phyloP scores from a whole-genome alignment of 1,284 basidiomycete species.

The Naganishia cerealis region DNA sequence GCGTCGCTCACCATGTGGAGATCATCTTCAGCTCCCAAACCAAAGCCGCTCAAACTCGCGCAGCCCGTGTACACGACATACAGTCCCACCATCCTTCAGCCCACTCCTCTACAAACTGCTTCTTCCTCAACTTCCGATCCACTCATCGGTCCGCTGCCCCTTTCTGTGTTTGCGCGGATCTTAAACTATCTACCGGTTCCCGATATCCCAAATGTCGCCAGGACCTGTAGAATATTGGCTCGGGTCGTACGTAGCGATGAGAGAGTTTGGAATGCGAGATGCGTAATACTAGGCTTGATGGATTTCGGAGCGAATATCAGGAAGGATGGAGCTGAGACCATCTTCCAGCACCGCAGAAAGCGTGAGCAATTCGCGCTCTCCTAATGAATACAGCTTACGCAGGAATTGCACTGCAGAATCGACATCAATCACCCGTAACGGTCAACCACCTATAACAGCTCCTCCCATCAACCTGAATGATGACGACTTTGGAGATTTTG shows the following conservation, averaged over 20 bases:
- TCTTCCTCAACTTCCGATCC: background rate
- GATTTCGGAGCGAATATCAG: background rate
- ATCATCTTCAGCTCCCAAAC: conserved; percentile 1
- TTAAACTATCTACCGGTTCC: conserved; percentile 20
- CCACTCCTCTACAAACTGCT: conserved; percentile 22
- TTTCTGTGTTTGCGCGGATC: conserved; percentile 12
- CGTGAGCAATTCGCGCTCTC: background rate
- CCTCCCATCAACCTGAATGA: conserved; percentile 33
- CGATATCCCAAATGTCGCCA: conserved; percentile 28
- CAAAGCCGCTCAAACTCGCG: background rate
- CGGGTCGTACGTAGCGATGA: conserved; percentile 26
- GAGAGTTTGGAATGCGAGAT: conserved; percentile 29
- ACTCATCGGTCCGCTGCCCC: conserved; percentile 22
- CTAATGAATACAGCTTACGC: background rate
- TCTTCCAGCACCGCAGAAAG: background rate
- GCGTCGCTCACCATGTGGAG: conserved; percentile 10
- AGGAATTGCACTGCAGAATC: conserved; percentile 56
- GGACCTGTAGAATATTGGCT: conserved; percentile 23
- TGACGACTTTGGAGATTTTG: conserved; percentile 51
- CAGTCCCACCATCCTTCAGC: conserved; percentile 24
- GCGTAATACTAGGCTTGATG: conserved; percentile 4
- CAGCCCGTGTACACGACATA: conserved; percentile 23
- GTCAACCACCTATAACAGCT: conserved; percentile 6
- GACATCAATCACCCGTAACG: conserved; percentile 34
- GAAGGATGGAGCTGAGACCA: background rate